Conservation (phyloP, 768 basidiomycete genomes). For the Leccinellum albellum region DNA sequence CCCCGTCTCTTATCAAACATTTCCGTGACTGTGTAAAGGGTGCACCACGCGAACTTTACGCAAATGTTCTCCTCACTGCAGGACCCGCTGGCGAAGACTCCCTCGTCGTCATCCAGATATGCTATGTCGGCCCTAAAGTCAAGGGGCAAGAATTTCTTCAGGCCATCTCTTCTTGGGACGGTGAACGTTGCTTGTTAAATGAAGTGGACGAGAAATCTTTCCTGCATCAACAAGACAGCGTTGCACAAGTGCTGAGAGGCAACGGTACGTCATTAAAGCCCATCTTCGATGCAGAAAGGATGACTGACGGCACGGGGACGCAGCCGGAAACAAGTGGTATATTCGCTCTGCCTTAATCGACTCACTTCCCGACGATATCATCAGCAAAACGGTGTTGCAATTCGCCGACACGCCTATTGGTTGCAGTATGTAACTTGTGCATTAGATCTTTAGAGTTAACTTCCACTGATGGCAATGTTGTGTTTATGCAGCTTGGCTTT, state of each 20-base stretch:
- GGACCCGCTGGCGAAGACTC: constrained; percentile 83
- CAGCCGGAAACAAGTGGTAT: constrained; percentile 85
- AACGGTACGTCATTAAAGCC: constrained; percentile 48
- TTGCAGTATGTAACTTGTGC: constrained; percentile 63
- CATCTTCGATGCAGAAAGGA: not conserved
- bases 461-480: not conserved
- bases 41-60: constrained; percentile 83
- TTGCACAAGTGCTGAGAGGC: constrained; percentile 84
- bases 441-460: not conserved
- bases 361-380: constrained; percentile 82
- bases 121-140: constrained; percentile 75
- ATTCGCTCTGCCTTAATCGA: constrained; percentile 82
- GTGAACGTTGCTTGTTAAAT: constrained; percentile 80
- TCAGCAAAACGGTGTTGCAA: constrained; percentile 76
- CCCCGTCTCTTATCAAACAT: constrained; percentile 84
- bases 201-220: constrained; percentile 91
- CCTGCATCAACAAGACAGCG: constrained; percentile 85
- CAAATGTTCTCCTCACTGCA: constrained; percentile 86
- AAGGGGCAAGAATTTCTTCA: constrained; percentile 75
- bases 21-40: constrained; percentile 92
- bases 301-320: not conserved
- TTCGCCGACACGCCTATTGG: constrained; percentile 85
- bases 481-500: constrained; percentile 72
- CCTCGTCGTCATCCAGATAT: constrained; percentile 88
- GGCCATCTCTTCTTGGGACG: constrained; percentile 86